These are phyloP conservation scores for Sclerotinia spermophila DNA, from an alignment of 2,329 filamentous ascomycete species.

Conservation along the genomic window DNA sequence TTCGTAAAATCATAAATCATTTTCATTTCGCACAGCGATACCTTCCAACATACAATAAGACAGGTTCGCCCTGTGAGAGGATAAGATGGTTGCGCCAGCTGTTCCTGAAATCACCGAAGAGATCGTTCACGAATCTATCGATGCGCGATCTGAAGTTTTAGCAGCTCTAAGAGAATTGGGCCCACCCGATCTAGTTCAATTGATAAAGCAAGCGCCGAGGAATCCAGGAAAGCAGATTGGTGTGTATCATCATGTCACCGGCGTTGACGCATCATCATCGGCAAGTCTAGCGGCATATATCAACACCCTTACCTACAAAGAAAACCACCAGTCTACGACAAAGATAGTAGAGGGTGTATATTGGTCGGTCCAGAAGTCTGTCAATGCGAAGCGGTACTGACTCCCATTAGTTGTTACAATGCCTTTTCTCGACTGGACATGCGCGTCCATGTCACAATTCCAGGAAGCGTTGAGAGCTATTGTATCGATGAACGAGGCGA, in stretches of 20 bases:
- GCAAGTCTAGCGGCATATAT: conserved; percentile 97
- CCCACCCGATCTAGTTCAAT: conserved; percentile 90
- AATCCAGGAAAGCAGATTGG: conserved; percentile 69
- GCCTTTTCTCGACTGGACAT: conserved; percentile 97
- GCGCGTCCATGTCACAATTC: conserved; percentile 97
- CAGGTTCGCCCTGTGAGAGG: conserved; percentile 4
- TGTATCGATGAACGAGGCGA: conserved; percentile 96
- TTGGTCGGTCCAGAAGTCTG: conserved; percentile 57
- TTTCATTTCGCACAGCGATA: not conserved
- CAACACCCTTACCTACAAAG: conserved; percentile 91
- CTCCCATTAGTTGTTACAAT: conserved; percentile 76
- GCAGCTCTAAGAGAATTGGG: conserved; percentile 85
- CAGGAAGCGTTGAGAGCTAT: conserved; percentile 93
- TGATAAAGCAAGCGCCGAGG: conserved; percentile 70
- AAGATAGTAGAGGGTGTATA: conserved; percentile 95
- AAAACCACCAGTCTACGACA: conserved; percentile 68
- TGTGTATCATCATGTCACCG: conserved; percentile 96
- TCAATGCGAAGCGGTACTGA: conserved; percentile 34
- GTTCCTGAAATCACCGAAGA: conserved; percentile 90
- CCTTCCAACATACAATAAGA: not conserved
- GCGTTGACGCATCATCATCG: conserved; percentile 94
- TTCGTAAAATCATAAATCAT: not conserved
- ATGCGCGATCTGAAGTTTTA: conserved; percentile 86
- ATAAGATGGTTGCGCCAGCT: conserved; percentile 52
- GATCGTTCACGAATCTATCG: conserved; percentile 84